Conservation (phyloP, 2,329 filamentous ascomycete species). For the Hymenoscyphus fraxineus region DNA sequence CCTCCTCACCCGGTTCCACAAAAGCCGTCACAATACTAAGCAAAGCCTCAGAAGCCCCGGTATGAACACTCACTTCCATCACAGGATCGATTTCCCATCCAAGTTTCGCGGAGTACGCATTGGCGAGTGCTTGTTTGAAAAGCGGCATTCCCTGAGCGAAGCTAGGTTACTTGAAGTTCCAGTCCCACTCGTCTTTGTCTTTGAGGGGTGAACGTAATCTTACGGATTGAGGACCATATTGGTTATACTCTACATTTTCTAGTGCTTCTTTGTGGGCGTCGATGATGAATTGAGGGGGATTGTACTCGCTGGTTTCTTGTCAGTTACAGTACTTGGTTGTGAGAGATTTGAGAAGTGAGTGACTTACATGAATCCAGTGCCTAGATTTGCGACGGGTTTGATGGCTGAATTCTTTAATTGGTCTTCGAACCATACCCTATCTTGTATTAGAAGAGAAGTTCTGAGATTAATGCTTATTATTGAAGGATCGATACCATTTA, state of each 20-base stretch:
- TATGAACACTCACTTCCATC: not conserved
- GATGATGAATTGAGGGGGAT: not conserved
- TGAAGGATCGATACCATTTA: not conserved
- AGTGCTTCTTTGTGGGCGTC: not conserved
- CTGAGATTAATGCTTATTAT: too few relatives aligned
- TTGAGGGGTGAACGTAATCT: too few relatives aligned
- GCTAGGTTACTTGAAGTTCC: not conserved
- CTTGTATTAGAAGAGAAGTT: too few relatives aligned
- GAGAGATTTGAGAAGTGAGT: not conserved
- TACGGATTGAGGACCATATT: slow-evolving; percentile 2
- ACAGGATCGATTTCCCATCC: not conserved
- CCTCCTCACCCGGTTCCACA: not conserved
- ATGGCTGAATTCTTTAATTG: not conserved
- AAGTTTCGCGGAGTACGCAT: not conserved
- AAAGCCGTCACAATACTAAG: not conserved
- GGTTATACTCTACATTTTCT: not conserved
- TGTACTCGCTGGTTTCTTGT: not conserved
- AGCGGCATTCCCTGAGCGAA: not conserved
- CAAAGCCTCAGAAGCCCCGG: not conserved
- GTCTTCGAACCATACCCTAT: not conserved
- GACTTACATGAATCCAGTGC: not conserved
- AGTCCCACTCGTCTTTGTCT: too few relatives aligned
- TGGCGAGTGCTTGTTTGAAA: not conserved
- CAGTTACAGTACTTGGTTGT: not conserved
- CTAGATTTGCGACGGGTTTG: not conserved